These are phyloP conservation scores for Podosphaera xanthii DNA, from an alignment of 2,329 filamentous ascomycete genomes.

Conservation along the genomic window DNA sequence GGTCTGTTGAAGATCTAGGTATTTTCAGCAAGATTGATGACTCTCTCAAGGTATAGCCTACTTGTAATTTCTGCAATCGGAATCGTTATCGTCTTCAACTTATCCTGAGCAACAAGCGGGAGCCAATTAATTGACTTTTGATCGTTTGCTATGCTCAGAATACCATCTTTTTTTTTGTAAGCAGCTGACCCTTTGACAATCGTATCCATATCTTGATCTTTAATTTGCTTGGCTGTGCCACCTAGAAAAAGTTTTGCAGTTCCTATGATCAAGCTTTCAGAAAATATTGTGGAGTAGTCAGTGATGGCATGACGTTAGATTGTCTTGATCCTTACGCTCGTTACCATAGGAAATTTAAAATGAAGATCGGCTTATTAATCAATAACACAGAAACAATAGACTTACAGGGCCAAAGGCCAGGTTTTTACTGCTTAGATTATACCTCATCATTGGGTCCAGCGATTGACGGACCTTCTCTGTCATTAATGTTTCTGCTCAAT, in stretches of 20 bases:
- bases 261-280: too few relatives aligned
- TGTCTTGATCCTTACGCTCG: neutral
- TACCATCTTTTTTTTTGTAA: slow-evolving; percentile 94
- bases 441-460: too few relatives aligned
- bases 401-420: too few relatives aligned
- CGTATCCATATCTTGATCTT: slow-evolving; percentile 17
- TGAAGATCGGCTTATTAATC: too few relatives aligned
- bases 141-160: slow-evolving; percentile 52
- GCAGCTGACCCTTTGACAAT: slow-evolving; percentile 32
- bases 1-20: slow-evolving; percentile 74
- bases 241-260: too few relatives aligned
- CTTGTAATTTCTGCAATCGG: slow-evolving; percentile 59
- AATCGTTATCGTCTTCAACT: slow-evolving; percentile 44
- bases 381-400: too few relatives aligned
- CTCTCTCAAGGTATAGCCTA: slow-evolving; percentile 21
- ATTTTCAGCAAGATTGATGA: slow-evolving; percentile 7
- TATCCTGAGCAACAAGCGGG: slow-evolving; percentile 35
- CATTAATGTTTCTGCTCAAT: too few relatives aligned
- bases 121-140: slow-evolving; percentile 61
- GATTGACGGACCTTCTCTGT: too few relatives aligned
- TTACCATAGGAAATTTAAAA: too few relatives aligned
- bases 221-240: slow-evolving; percentile 10
- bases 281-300: too few relatives aligned
- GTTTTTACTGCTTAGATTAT: neutral
- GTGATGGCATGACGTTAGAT: neutral